Conservation (phyloP, 2,329 filamentous ascomycete species). For the Paecilomyces fulvus region DNA sequence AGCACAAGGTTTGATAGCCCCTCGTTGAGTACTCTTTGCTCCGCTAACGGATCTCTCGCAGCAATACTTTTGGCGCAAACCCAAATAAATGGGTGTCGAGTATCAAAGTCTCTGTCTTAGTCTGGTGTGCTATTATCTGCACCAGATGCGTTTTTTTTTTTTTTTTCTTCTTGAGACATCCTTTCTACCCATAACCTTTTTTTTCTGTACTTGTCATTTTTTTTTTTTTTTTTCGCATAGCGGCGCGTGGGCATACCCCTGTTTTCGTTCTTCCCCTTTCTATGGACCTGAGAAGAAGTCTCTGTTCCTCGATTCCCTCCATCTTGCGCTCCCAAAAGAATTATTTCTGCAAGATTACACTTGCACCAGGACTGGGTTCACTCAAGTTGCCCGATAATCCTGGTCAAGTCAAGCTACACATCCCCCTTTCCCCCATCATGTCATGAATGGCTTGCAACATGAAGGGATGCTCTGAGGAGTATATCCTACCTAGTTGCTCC, state of each 20-base stretch:
- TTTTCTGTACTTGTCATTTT: constrained; percentile 5
- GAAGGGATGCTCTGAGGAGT: background rate
- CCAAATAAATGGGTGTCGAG: constrained; percentile 33
- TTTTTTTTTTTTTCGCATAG: constrained; percentile 24
- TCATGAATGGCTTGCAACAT: background rate
- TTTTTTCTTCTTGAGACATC: background rate
- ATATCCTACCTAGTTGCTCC: constrained; percentile 11
- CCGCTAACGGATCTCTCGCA: constrained; percentile 20
- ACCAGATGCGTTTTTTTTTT: background rate
- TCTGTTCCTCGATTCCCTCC: background rate
- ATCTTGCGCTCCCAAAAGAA: background rate
- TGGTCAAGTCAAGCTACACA: background rate
- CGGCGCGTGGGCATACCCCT: constrained; percentile 36
- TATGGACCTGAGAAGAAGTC: constrained; percentile 13
- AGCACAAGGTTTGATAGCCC: constrained; percentile 72
- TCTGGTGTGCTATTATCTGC: background rate
- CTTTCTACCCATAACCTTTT: constrained; percentile 2
- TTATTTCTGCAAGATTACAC: background rate
- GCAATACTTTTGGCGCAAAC: constrained; percentile 67
- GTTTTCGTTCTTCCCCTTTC: constrained; percentile 13
- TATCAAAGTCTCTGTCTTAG: background rate
- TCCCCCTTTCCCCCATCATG: background rate
- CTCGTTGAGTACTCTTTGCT: constrained; percentile 1
- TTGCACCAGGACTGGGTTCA: background rate
- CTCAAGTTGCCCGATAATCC: background rate